Base-by-base conservation (phyloP, 2,329 filamentous ascomycete species). In the Fusarium continuum region DNA sequence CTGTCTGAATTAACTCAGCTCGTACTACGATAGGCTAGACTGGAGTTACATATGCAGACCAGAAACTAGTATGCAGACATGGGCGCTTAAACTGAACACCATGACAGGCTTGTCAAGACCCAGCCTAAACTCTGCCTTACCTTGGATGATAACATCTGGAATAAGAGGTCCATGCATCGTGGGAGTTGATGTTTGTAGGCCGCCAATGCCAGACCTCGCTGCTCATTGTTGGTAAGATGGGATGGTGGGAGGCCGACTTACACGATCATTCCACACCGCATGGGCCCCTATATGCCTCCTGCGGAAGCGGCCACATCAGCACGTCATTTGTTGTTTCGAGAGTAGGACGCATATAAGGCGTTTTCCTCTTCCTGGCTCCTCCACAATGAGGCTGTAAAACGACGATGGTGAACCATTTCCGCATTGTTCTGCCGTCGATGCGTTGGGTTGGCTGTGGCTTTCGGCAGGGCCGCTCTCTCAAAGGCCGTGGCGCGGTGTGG, bases 401-500 rank as follows among this genome's bases (percentile, higher is more conserved):
- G 55, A 22, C 34, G 17, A 36, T 16, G 23, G 29, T 40, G 41
- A 64, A 64, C 47, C 55, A 45, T 57, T 32, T 56, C 22, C 25
- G 13, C 45, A 43, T 32, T 45, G 32, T 55, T 54, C 41, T 44
- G 34, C 28, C 31, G n/a, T 55, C 31, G 32, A 51, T 51, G 32
- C 16, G 47, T 43, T 64, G 61, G 61, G 47, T 43, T 64, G 61
- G 61, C 34, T 53, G 23, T 64, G 60, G 61, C 61, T 62, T 58
- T 38, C 29, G 54, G 46, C 35, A 64, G 54, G 61, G 48, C 51
- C 61, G 53, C 55, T 49, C 34, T 52, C 26, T n/a, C n/a, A n/a
- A 44, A 62, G 63, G 55, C 49, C 49, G 43, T 65, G 61, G 61
- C 62, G 56, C 52, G 58, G 55, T 38, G 54, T 58, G 54, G 55